Base-by-base conservation (phyloP, 2,329 filamentous ascomycete species). In the Davidsoniella neocaledoniae region DNA sequence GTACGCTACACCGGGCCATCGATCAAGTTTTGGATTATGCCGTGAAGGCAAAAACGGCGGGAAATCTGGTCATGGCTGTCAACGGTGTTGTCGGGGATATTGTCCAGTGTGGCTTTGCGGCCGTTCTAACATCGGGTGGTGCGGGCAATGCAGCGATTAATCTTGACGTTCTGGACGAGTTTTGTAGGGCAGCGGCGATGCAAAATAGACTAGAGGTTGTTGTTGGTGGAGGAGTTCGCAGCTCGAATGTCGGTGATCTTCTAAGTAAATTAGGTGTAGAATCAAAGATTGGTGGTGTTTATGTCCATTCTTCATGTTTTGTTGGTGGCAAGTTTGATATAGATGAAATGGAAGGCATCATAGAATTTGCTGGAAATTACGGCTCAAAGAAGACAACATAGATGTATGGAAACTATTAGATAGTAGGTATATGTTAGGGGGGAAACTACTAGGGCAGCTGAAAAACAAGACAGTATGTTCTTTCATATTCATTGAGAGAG, bases 1-100 rank as follows among this genome's bases (percentile, higher is more conserved):
- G 68, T 54, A 66, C 74, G n/a, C 72, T 77, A 54, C 73, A 76
- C 58, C 68, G 74, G 14, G 74, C 74, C 2, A 74, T 75, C 52
- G 74, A 78, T 56, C 62, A 65, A 16, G 60, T 75, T 9, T 56
- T 71, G 2, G 59, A 52, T 8, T 43, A 55, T 33, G 51, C 55
- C 7, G 56, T 43, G 46, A 50, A 7, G 56, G 55, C 21, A 19
- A 41, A 4, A 59, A 40, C 12, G 36, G 29, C 39, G 2, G 45
- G 39, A 17, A 33, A 48, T 0, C 38, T 29, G 55, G 51, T 29
- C 46, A 9, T 9, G 7, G 29, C 29, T 9, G 5, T 8, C 39
- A 60, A 57, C 57, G 43, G 54, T 2, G 61, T 61, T 1, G 57
- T 75, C 25, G 56, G 60, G 4, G 57, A 58, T 5, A 56, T 76